These are phyloP conservation scores for Alternaria sp. DNA, from an alignment of 2,329 filamentous ascomycete species.

Conservation along the genomic window DNA sequence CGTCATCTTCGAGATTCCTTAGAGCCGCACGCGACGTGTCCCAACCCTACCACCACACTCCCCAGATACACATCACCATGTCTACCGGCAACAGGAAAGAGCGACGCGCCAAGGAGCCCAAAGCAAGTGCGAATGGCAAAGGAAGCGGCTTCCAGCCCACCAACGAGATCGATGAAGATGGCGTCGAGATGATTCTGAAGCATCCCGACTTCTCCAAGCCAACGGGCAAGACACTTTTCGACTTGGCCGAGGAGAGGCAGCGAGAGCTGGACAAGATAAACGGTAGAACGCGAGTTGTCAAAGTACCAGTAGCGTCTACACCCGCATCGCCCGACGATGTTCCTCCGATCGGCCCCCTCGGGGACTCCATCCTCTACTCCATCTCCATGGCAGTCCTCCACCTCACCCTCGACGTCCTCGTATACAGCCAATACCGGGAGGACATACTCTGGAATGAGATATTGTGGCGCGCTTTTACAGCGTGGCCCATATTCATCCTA, in stretches of 20 bases:
- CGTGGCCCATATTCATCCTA: slow-evolving; percentile 54
- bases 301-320: slow-evolving; percentile 37
- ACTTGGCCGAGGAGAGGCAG: slow-evolving; percentile 70
- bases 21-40: slow-evolving; percentile 30
- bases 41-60: slow-evolving; percentile 13
- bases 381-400: slow-evolving; percentile 73
- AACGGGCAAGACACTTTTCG: slow-evolving; percentile 71
- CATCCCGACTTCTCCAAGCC: slow-evolving; percentile 72
- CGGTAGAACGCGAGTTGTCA: slow-evolving; percentile 51
- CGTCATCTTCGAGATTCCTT: slow-evolving; percentile 14
- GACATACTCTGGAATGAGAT: slow-evolving; percentile 67
- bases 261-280: slow-evolving; percentile 52
- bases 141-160: slow-evolving; percentile 49
- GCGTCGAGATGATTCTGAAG: slow-evolving; percentile 65
- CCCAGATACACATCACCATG: slow-evolving; percentile 22
- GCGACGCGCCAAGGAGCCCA: slow-evolving; percentile 49
- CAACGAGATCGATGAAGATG: slow-evolving; percentile 49
- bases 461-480: slow-evolving; percentile 56
- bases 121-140: slow-evolving; percentile 20
- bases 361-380: slow-evolving; percentile 57
- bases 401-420: slow-evolving; percentile 78
- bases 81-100: slow-evolving; percentile 54
- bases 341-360: slow-evolving; percentile 53
- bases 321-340: slow-evolving; percentile 31
- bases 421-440: slow-evolving; percentile 78